Evolutionary conservation across 202 grass and related monocot species (phyloP).

Genomic region (Digitaria exilis): DNA sequence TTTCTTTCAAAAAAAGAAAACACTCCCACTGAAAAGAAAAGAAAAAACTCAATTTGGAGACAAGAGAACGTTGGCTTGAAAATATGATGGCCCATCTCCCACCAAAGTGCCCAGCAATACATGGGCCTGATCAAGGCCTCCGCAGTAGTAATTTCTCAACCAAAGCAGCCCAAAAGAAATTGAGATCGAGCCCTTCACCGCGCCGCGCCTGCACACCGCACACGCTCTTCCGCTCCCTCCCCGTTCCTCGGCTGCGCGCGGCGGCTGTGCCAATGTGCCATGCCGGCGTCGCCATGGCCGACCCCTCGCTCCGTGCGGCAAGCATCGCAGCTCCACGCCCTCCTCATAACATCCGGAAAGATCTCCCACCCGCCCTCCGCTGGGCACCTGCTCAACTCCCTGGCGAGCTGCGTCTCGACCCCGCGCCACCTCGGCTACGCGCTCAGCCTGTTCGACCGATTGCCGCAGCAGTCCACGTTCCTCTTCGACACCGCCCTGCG

Average conservation of each 20-base stretch:
- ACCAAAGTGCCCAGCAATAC: too few relatives aligned
- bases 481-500: conserved; percentile 50
- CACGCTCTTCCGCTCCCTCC: too few relatives aligned
- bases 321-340: conserved; percentile 44
- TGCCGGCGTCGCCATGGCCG: conserved; percentile 50
- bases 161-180: not conserved
- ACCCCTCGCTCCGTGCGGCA: conserved; percentile 50
- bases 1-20: too few relatives aligned
- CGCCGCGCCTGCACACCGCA: not conserved
- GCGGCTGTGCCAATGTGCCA: conserved; percentile 14
- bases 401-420: not conserved
- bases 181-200: not conserved
- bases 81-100: too few relatives aligned
- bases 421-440: conserved; percentile 44
- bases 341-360: conserved; percentile 31
- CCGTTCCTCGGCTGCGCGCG: not conserved
- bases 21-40: too few relatives aligned
- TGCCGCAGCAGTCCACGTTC: conserved; percentile 45
- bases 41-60: too few relatives aligned
- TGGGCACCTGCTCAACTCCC: conserved; percentile 44
- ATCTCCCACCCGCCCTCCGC: conserved; percentile 5
- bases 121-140: too few relatives aligned
- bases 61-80: too few relatives aligned
- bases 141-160: not conserved
- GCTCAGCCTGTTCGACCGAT: conserved; percentile 61